These are phyloP conservation scores for Verticillium alfalfae DNA, from an alignment of 2,329 filamentous ascomycete genomes.

Conservation along the genomic window DNA sequence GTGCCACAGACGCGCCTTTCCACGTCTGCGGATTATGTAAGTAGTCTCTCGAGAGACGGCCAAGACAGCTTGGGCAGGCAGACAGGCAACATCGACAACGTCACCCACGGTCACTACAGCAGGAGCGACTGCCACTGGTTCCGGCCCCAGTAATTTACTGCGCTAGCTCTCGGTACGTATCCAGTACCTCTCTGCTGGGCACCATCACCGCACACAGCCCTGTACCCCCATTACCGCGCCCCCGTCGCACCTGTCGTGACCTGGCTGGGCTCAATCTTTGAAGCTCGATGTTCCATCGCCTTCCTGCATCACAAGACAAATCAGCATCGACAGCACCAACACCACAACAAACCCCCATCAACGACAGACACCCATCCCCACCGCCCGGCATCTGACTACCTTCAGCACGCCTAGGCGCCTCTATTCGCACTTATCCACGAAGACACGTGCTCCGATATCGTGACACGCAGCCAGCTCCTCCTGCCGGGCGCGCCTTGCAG, in stretches of 20 bases:
- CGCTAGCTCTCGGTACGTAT: constrained; percentile 4
- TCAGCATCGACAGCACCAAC: not conserved
- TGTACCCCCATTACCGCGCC: not conserved
- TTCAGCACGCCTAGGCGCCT: not conserved
- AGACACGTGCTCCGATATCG: not conserved
- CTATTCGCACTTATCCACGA: not conserved
- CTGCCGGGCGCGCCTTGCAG: not conserved
- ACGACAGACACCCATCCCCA: constrained; percentile 4
- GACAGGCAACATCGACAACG: constrained; percentile 29
- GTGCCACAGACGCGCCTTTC: too few species aligned
- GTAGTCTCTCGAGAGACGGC: not conserved
- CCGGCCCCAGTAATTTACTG: constrained; percentile 8
- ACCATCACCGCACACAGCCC: not conserved
- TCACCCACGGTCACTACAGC: constrained; percentile 17
- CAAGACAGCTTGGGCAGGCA: not conserved
- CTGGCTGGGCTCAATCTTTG: constrained; percentile 15
- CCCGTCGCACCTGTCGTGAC: not conserved
- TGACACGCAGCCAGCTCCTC: not conserved
- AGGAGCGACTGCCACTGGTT: not conserved
- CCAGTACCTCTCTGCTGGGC: constrained; percentile 14
- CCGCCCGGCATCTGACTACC: not conserved
- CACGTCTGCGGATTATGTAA: too few species aligned
- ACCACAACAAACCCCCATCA: not conserved
- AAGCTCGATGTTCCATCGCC: constrained; percentile 19
- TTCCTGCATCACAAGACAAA: constrained; percentile 21